Conservation (phyloP, 1,284 basidiomycete genomes). For the Chalciporus sp. region DNA sequence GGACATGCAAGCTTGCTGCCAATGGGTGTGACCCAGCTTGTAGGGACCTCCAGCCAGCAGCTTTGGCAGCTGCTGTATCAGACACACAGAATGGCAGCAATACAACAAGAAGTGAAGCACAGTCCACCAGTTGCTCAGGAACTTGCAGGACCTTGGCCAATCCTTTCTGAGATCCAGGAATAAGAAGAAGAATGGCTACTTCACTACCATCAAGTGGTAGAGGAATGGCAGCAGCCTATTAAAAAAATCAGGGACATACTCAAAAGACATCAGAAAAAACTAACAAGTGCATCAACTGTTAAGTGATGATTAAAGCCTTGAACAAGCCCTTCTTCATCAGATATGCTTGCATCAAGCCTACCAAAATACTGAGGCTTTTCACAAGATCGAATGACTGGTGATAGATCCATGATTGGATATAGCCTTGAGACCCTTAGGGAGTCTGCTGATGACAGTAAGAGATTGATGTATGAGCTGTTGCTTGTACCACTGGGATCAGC, state of each 20-base stretch:
- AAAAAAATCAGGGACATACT: constrained; percentile 2
- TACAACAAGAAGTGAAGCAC: constrained; percentile 25
- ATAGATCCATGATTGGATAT: constrained; percentile 48
- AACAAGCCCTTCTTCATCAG: constrained; percentile 44
- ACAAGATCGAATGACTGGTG: constrained; percentile 49
- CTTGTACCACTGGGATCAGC: constrained; percentile 45
- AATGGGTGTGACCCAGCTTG: constrained; percentile 11
- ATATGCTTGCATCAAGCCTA: constrained; percentile 41
- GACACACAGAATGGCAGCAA: constrained; percentile 32
- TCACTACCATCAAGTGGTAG: constrained; percentile 46
- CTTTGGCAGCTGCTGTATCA: constrained; percentile 4
- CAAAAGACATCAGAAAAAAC: constrained; percentile 14
- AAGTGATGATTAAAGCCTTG: constrained; percentile 49
- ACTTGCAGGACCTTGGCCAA: constrained; percentile 35
- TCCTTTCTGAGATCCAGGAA: constrained; percentile 36
- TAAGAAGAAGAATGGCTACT: constrained; percentile 47
- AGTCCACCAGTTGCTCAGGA: constrained; percentile 25
- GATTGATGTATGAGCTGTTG: constrained; percentile 51
- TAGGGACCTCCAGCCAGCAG: constrained; percentile 22
- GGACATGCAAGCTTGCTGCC: not conserved
- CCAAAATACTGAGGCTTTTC: constrained; percentile 54
- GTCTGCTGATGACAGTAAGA: constrained; percentile 42
- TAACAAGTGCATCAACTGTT: constrained; percentile 45
- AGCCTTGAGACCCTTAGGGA: constrained; percentile 49
- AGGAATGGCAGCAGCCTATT: constrained; percentile 54